Percentiles rank a stretch among this genome's conserved stretches.
Conservation (phyloP, 1,284 basidiomycete genomes). For the Vanrija sp. region DNA sequence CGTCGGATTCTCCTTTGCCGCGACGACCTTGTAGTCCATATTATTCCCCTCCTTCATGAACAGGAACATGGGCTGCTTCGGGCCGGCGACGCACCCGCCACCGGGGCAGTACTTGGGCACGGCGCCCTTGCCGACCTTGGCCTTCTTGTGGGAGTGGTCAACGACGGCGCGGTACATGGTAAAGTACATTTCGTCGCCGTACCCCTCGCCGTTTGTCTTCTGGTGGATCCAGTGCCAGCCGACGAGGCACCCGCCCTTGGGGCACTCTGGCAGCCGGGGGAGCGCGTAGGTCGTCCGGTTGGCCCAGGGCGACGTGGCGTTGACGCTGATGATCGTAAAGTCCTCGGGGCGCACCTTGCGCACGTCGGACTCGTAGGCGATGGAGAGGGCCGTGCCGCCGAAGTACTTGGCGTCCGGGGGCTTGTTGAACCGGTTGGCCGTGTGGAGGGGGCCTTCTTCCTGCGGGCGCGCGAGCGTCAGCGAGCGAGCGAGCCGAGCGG, state of each 20-base stretch:
- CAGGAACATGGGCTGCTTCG: conserved; percentile 18
- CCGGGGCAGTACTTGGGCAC: conserved; percentile 34
- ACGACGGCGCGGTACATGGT: conserved; percentile 69
- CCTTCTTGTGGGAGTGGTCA: conserved; percentile 28
- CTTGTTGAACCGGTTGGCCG: conserved; percentile 30
- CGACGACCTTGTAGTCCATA: not conserved
- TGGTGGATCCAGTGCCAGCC: conserved; percentile 51
- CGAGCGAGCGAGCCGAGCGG: no score
- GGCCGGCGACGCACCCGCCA: conserved; percentile 35
- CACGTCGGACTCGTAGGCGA: conserved; percentile 11
- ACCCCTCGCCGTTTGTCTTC: conserved; percentile 8
- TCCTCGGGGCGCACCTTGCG: conserved; percentile 58
- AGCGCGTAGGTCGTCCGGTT: conserved; percentile 6
- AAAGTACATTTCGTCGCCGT: conserved; percentile 55
- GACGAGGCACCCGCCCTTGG: conserved; percentile 61
- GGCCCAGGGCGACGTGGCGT: conserved; percentile 51
- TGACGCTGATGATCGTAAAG: conserved; percentile 66
- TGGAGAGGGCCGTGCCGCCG: conserved; percentile 23
- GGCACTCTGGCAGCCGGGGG: conserved; percentile 62
- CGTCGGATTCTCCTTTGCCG: not conserved
- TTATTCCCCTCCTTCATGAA: conserved; percentile 13
- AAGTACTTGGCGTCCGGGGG: conserved; percentile 31
- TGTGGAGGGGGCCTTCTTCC: not conserved
- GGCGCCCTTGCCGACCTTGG: conserved; percentile 47
- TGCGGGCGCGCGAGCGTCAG: no score